Evolutionary conservation across 139 green algal genomes (phyloP).

Genomic region (Microglena sp.): DNA sequence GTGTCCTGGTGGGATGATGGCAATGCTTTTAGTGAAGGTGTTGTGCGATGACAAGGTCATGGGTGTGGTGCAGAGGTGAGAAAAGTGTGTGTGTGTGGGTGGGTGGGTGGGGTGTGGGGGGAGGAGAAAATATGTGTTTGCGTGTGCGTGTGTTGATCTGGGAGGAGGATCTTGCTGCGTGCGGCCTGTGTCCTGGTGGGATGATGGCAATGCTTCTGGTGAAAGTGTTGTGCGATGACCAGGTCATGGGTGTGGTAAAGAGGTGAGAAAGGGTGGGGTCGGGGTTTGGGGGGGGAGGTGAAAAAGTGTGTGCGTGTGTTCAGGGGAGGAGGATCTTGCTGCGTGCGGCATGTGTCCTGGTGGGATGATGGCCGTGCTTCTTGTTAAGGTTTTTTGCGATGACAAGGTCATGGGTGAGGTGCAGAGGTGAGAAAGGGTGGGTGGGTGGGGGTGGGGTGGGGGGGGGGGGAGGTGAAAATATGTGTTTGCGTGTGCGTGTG

Average conservation of each 20-base stretch:
- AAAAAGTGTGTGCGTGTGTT: too few species aligned
- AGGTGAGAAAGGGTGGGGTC: conserved; percentile 22
- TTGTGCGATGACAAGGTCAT: conserved; percentile 28
- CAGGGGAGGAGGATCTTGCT: not conserved
- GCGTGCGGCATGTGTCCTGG: not conserved
- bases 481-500: not conserved
- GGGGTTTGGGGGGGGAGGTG: too few species aligned
- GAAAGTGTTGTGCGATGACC: conserved; percentile 25
- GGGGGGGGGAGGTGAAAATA: too few species aligned
- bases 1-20: conserved; percentile 11
- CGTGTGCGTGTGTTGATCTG: too few species aligned
- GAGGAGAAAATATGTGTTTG: too few species aligned
- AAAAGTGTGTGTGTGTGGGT: too few species aligned
- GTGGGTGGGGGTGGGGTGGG: too few species aligned
- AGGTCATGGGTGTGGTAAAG: conserved; percentile 15
- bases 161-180: not conserved
- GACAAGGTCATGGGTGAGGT: conserved; percentile 21
- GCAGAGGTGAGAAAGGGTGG: too few species aligned
- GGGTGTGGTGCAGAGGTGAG: conserved; percentile 16
- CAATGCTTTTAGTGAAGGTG: conserved; percentile 35
- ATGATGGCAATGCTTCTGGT: conserved; percentile 37
- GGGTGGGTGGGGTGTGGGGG: too few species aligned
- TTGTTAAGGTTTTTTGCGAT: conserved; percentile 30
- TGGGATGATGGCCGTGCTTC: conserved; percentile 28
- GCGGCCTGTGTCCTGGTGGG: not conserved